Percentiles rank a stretch among this genome's conserved stretches.
Conservation (phyloP, 169 alveolate genomes). For the Sarcocystis neurona region DNA sequence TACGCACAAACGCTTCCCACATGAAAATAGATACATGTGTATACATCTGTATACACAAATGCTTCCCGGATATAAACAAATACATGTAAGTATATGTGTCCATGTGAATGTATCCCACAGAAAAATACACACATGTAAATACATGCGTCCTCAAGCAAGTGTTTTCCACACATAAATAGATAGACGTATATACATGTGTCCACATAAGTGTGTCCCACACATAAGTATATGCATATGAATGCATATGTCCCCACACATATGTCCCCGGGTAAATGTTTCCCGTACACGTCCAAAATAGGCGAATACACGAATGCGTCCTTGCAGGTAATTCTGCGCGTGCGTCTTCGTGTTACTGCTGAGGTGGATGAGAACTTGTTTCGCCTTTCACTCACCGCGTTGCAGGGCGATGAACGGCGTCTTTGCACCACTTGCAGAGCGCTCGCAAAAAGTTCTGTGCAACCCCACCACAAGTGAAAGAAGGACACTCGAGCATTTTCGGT, state of each 20-base stretch:
- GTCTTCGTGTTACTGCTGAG: no score
- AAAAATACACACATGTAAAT: not conserved
- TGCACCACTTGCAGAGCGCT: constrained; percentile 36
- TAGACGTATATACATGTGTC: not conserved
- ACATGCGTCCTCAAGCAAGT: no score
- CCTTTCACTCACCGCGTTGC: constrained; percentile 8
- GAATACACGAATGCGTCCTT: no score
- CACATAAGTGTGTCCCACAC: no score
- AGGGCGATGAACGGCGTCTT: constrained; percentile 12
- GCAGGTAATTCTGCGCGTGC: no score
- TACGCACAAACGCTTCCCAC: not conserved
- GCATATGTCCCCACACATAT: no score
- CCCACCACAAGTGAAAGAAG: not conserved
- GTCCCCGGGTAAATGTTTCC: no score
- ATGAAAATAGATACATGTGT: not conserved
- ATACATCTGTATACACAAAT: no score
- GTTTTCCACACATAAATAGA: no score
- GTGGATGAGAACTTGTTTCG: no score
- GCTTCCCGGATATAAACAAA: not conserved
- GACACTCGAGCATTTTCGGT: not conserved
- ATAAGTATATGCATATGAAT: no score
- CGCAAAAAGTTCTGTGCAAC: constrained; percentile 6
- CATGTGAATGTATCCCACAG: not conserved
- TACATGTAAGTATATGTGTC: not conserved
- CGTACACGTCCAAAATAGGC: no score